phyloP scores from a whole-genome alignment of 2,329 filamentous ascomycete genomes.

The Coniochaeta prunicola region DNA sequence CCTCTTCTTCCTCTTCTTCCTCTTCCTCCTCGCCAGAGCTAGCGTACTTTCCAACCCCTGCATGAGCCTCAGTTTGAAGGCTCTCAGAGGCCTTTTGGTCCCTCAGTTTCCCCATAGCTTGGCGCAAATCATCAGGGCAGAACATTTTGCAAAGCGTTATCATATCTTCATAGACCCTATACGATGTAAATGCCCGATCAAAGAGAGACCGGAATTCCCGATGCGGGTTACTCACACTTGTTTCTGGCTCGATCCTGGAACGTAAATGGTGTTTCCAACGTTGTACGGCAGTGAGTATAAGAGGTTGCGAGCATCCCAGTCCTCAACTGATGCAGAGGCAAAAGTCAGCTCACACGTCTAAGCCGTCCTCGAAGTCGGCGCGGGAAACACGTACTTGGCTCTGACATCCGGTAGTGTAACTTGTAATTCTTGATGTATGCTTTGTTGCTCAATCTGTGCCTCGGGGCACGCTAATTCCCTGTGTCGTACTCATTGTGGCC shows the following conservation, averaged over 20 bases:
- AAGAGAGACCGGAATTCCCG: no score
- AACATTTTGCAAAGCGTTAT: no score
- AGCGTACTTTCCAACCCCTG: no score
- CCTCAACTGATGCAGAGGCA: constrained; percentile 13
- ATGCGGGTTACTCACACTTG: constrained; percentile 11
- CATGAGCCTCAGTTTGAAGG: no score
- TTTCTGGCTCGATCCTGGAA: constrained; percentile 12
- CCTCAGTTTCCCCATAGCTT: no score
- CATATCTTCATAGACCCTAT: no score
- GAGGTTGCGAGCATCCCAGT: constrained; percentile 19
- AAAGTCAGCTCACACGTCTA: neutral
- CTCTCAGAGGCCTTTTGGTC: no score
- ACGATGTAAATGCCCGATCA: no score
- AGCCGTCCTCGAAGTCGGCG: neutral
- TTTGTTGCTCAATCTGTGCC: constrained; percentile 13
- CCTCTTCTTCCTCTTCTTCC: no score
- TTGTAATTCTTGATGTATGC: constrained; percentile 14
- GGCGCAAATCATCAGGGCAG: no score
- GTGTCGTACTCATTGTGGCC: constrained; percentile 24
- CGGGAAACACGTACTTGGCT: constrained; percentile 9
- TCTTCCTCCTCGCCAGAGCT: no score
- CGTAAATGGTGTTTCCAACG: constrained; percentile 10
- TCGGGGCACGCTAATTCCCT: constrained; percentile 17
- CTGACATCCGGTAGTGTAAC: constrained; percentile 8
- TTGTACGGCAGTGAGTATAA: constrained; percentile 18